Conservation (phyloP, 192 early-diverging fungal species). For the Glomus cerebriforme region DNA sequence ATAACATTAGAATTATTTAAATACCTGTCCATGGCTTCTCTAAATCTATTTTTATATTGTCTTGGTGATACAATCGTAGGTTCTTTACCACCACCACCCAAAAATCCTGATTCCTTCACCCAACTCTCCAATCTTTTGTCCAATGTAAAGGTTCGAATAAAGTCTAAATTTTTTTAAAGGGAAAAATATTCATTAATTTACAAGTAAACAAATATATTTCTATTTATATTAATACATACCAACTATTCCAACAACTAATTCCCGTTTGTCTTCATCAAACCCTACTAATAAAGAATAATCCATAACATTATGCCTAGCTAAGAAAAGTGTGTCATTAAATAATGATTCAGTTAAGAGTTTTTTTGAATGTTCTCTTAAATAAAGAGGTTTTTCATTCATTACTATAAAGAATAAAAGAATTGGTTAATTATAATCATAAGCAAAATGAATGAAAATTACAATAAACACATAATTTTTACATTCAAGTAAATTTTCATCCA, state of each 20-base stretch:
- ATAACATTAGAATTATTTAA: background rate
- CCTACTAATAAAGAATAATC: slow-evolving; percentile 97
- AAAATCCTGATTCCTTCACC: slow-evolving; percentile 92
- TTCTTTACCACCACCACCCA: slow-evolving; percentile 89
- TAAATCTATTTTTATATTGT: slow-evolving; percentile 92
- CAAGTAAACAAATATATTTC: background rate
- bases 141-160: slow-evolving; percentile 98
- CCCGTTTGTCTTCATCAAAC: slow-evolving; percentile 80
- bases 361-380: slow-evolving; percentile 90
- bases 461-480: slow-evolving; percentile 42
- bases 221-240: slow-evolving; percentile 49
- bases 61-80: slow-evolving; percentile 96
- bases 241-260: slow-evolving; percentile 97
- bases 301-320: slow-evolving; percentile 95
- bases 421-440: background rate
- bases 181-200: background rate
- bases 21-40: slow-evolving; percentile 89
- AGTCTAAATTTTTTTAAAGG: slow-evolving; percentile 54
- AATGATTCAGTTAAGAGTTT: slow-evolving; percentile 80
- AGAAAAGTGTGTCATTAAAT: slow-evolving; percentile 92
- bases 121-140: slow-evolving; percentile 98
- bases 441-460: background rate
- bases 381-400: slow-evolving; percentile 86
- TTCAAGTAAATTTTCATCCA: slow-evolving; percentile 94
- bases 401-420: slow-evolving; percentile 38